Percentiles rank a stretch among this genome's conserved stretches.
phyloP scores from a whole-genome alignment of 2,329 filamentous ascomycete genomes.

The Ceratocystis destructans region DNA sequence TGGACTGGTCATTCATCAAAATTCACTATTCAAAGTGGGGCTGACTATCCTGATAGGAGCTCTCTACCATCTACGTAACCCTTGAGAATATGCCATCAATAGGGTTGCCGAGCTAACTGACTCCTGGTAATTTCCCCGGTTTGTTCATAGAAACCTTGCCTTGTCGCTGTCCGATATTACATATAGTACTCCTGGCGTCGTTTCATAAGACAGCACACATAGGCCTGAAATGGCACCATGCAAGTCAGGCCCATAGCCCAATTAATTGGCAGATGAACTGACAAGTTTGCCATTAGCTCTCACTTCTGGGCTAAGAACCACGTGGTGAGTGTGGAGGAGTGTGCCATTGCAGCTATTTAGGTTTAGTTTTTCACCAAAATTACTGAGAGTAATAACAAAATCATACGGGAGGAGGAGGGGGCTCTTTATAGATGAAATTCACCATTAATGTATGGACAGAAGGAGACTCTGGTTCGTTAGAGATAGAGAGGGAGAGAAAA shows the following conservation, averaged over 20 bases:
- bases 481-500: background rate
- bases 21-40: too few species aligned
- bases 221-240: conserved; percentile 11
- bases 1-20: too few species aligned
- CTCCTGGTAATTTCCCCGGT: background rate
- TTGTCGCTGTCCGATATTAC: background rate
- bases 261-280: background rate
- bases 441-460: background rate
- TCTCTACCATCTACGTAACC: background rate
- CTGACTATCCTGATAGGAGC: too few species aligned
- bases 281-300: conserved; percentile 1
- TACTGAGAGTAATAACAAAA: background rate
- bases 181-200: background rate
- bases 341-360: background rate
- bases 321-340: background rate
- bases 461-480: background rate
- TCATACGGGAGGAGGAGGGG: background rate
- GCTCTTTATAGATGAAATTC: background rate
- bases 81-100: too few species aligned
- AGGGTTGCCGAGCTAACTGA: too few species aligned
- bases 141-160: background rate
- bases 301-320: conserved; percentile 7
- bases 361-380: background rate
- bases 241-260: conserved; percentile 4
- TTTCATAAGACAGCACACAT: conserved; percentile 12